A percentile compares a stretch with the other conserved stretches of the same genome.
phyloP scores from a whole-genome alignment of 768 basidiomycete genomes.

The Kwoniella dendrophila region DNA sequence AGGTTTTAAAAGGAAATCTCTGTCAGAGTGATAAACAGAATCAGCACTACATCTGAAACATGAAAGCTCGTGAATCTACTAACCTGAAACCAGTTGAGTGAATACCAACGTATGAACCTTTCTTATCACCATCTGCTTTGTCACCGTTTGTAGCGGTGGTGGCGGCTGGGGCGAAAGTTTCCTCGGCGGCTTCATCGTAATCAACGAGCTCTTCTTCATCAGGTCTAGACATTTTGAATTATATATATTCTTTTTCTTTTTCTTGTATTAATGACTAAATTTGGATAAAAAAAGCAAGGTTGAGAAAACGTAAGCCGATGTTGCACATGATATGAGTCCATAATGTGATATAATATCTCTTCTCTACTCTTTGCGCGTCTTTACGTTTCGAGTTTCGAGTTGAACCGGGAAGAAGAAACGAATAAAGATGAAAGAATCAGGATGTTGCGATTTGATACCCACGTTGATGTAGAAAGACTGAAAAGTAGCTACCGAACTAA shows the following conservation, averaged over 20 bases:
- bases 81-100: constrained; percentile 99
- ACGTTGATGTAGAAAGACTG: constrained; percentile 13
- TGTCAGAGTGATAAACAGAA: constrained; percentile 52
- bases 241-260: neutral
- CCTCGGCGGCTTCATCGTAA: constrained; percentile 56
- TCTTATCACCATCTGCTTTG: constrained; percentile 65
- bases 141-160: constrained; percentile 56
- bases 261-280: constrained; percentile 9
- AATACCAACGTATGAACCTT: constrained; percentile 95
- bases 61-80: constrained; percentile 36
- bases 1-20: constrained; percentile 97
- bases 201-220: constrained; percentile 57
- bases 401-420: constrained; percentile 15
- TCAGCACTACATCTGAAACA: neutral
- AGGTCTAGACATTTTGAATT: constrained; percentile 52
- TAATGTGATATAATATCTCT: no score
- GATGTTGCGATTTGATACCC: constrained; percentile 23
- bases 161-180: constrained; percentile 57
- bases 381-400: no score
- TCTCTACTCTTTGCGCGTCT: neutral
- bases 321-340: neutral
- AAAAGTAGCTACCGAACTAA: neutral
- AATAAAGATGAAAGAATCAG: constrained; percentile 4
- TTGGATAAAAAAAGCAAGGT: neutral
- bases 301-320: constrained; percentile 34